A percentile compares a stretch with the other conserved stretches of the same genome.
Evolutionary conservation across 164 flowering plant species (phyloP).

Genomic region (Pachysandra terminalis): DNA sequence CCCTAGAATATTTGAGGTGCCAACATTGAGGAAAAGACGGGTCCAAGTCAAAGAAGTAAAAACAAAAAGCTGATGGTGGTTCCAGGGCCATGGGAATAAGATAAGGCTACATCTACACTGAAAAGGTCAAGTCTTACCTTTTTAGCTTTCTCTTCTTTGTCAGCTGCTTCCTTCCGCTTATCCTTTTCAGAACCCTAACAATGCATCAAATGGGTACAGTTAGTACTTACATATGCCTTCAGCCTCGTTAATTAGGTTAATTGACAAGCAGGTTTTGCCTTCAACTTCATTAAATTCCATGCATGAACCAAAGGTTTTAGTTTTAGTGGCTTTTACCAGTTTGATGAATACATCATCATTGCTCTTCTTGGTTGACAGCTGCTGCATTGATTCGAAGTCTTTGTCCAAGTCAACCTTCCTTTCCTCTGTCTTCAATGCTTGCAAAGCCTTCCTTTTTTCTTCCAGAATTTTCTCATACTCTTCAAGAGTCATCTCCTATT

Average conservation of each 20-base stretch:
- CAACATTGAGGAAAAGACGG: too few relatives aligned
- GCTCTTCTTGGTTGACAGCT: conserved; percentile 67
- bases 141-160: conserved; percentile 72
- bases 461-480: conserved; percentile 87
- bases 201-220: conserved; percentile 2
- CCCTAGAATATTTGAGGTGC: too few relatives aligned
- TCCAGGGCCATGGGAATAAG: background rate
- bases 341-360: conserved; percentile 70
- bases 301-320: background rate
- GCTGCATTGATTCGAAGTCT: conserved; percentile 73
- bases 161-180: conserved; percentile 60
- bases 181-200: conserved; percentile 78
- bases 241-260: too few relatives aligned
- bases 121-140: conserved; percentile 40
- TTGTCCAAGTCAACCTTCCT: conserved; percentile 73
- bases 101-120: background rate
- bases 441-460: conserved; percentile 81
- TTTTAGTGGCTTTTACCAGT: conserved; percentile 42
- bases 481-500: conserved; percentile 86
- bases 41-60: too few relatives aligned
- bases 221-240: too few relatives aligned
- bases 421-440: conserved; percentile 60
- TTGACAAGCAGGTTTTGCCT: background rate
- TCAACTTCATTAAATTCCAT: background rate
- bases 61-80: background rate